phyloP scores from a whole-genome alignment of 495 filamentous ascomycete genomes.

The Staphylotrichum tortipilum region DNA sequence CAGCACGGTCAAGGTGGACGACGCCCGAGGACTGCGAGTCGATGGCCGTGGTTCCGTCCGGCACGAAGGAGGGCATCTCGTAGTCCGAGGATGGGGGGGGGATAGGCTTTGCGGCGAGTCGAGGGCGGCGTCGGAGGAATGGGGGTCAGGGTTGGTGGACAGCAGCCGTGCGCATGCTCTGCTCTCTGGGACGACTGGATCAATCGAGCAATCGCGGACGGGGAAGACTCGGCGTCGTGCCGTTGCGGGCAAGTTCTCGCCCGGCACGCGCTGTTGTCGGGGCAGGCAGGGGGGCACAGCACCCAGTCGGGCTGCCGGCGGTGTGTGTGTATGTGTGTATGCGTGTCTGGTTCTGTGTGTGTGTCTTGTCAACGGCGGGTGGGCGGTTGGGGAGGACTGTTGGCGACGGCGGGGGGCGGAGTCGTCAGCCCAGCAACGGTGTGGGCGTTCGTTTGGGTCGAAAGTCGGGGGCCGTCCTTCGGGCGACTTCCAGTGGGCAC shows the following conservation, averaged over 20 bases:
- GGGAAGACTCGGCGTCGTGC: no score
- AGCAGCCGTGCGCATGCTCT: constrained; percentile 19
- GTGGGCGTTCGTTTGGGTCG: neutral
- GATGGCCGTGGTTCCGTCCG: constrained; percentile 41
- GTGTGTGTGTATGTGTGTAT: no score
- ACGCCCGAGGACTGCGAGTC: constrained; percentile 33
- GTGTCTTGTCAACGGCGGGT: constrained; percentile 4
- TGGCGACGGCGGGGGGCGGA: neutral
- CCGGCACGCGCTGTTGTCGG: no score
- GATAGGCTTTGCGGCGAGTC: no score
- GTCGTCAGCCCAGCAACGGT: no score
- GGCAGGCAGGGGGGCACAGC: no score
- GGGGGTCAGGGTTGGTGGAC: constrained; percentile 10
- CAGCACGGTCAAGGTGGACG: constrained; percentile 25
- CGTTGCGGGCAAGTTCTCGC: no score
- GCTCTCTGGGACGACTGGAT: no score
- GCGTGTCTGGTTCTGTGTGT: neutral
- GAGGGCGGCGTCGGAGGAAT: no score
- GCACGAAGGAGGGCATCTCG: constrained; percentile 53
- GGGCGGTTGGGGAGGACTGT: neutral
- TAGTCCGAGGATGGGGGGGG: neutral
- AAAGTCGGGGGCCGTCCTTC: neutral
- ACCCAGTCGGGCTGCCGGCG: neutral
- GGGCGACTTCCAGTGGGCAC: neutral
- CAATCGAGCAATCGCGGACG: no score